These are phyloP conservation scores for Globisporangium radiosum DNA, from an alignment of 352 stramenopile genomes.

Conservation along the genomic window DNA sequence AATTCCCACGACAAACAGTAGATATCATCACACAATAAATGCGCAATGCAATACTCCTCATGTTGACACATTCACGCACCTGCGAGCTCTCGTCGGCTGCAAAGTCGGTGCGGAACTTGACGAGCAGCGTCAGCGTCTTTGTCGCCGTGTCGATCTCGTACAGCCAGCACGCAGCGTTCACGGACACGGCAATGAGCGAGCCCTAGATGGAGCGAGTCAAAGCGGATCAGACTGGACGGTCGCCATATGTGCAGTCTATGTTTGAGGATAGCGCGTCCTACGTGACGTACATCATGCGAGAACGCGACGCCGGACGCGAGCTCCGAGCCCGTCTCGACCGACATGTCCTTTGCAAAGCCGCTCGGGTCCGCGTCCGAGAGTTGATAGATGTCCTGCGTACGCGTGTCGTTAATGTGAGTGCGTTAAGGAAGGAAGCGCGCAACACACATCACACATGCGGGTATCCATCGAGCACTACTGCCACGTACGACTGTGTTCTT, in stretches of 20 bases:
- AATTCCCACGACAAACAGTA: too few species aligned
- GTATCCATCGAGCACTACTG: background rate
- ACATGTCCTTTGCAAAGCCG: constrained; percentile 63
- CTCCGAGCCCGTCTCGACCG: constrained; percentile 61
- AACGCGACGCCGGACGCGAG: constrained; percentile 73
- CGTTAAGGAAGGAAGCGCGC: background rate
- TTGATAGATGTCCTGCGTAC: constrained; percentile 60
- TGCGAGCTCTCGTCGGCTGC: constrained; percentile 58
- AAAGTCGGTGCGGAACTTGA: constrained; percentile 84
- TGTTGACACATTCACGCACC: constrained; percentile 11
- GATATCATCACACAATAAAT: background rate
- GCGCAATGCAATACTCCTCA: background rate
- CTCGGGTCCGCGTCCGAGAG: constrained; percentile 54
- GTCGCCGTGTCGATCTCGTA: constrained; percentile 52
- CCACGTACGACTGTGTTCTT: constrained; percentile 78
- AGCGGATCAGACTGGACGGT: too few species aligned
- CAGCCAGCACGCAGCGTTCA: constrained; percentile 72
- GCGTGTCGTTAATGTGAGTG: background rate
- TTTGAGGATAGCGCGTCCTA: background rate
- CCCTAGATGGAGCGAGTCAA: constrained; percentile 17
- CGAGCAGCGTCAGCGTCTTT: constrained; percentile 56
- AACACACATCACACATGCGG: background rate
- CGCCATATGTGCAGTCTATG: too few species aligned
- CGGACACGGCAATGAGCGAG: constrained; percentile 63
- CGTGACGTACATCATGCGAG: constrained; percentile 43